phyloP scores from a whole-genome alignment of 1,284 basidiomycete genomes.

The Irpex sp. region DNA sequence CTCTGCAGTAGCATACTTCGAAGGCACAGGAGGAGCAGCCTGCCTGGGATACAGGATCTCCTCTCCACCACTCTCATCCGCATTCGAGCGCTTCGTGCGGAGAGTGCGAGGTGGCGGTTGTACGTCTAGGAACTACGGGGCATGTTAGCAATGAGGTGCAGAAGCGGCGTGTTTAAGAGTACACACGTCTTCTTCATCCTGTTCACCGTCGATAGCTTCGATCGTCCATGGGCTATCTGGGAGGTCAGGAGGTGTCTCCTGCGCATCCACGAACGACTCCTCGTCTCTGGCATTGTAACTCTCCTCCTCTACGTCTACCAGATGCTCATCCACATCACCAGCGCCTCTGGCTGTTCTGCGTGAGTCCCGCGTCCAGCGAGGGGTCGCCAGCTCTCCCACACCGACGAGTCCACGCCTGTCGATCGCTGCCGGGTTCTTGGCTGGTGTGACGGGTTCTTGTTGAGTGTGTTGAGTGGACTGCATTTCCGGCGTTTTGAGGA shows the following conservation, averaged over 20 bases:
- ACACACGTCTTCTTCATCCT: constrained; percentile 60
- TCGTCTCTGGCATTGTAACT: constrained; percentile 34
- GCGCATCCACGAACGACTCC: constrained; percentile 31
- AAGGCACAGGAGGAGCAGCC: neutral
- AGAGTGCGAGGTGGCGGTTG: constrained; percentile 44
- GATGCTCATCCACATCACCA: constrained; percentile 38
- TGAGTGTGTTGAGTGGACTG: constrained; percentile 19
- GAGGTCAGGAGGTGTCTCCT: constrained; percentile 34
- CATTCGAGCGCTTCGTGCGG: constrained; percentile 56
- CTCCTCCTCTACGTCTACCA: constrained; percentile 39
- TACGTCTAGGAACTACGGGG: constrained; percentile 33
- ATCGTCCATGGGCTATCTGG: constrained; percentile 85
- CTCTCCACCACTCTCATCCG: constrained; percentile 79
- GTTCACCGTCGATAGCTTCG: constrained; percentile 77
- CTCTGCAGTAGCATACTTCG: constrained; percentile 5
- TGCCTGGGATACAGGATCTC: constrained; percentile 81
- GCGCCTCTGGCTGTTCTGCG: constrained; percentile 32
- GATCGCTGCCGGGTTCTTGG: constrained; percentile 74
- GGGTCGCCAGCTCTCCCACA: constrained; percentile 96
- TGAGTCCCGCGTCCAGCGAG: constrained; percentile 72
- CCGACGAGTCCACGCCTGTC: constrained; percentile 90
- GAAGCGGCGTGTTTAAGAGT: neutral
- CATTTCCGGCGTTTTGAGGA: constrained; percentile 41
- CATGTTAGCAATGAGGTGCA: constrained; percentile 9
- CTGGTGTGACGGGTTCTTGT: constrained; percentile 65